These are phyloP conservation scores for Penicillium ucsense DNA, from an alignment of 495 filamentous ascomycete genomes.

Conservation along the genomic window DNA sequence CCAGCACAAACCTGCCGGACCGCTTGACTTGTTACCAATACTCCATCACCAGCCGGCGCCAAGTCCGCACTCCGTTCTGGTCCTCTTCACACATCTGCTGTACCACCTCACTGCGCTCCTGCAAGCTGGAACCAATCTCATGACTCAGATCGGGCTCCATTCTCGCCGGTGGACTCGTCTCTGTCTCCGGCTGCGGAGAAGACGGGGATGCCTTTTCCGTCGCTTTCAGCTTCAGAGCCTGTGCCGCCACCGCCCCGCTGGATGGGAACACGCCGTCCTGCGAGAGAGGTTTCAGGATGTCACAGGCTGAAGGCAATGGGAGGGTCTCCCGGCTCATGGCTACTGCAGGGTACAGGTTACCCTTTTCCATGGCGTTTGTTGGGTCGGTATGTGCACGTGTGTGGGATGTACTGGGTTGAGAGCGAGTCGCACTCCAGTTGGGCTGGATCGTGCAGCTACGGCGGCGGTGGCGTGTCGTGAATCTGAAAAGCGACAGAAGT, in stretches of 20 bases:
- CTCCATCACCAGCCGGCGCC: slow-evolving; percentile 26
- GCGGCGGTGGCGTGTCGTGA: neutral
- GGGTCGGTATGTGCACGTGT: neutral
- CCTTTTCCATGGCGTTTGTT: slow-evolving; percentile 14
- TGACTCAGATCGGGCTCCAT: neutral
- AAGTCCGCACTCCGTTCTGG: slow-evolving; percentile 22
- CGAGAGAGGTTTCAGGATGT: slow-evolving; percentile 29
- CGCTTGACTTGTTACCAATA: slow-evolving; percentile 6
- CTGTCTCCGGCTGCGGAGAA: neutral
- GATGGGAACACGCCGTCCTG: slow-evolving; percentile 20
- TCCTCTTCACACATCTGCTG: slow-evolving; percentile 25
- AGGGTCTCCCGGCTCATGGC: neutral
- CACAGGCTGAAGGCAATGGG: slow-evolving; percentile 21
- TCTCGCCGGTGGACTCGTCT: neutral
- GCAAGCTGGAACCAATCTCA: slow-evolving; percentile 1
- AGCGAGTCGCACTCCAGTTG: neutral
- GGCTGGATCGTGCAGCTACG: too few relatives aligned
- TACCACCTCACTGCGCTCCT: slow-evolving; percentile 18
- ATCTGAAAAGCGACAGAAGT: neutral
- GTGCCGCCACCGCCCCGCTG: slow-evolving; percentile 18
- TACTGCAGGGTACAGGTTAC: neutral
- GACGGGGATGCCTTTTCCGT: neutral
- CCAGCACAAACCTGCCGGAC: neutral
- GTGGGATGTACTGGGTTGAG: neutral
- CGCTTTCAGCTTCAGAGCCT: slow-evolving; percentile 6